phyloP scores from a whole-genome alignment of 2,329 filamentous ascomycete genomes.

The Neofusicoccum laricinum region DNA sequence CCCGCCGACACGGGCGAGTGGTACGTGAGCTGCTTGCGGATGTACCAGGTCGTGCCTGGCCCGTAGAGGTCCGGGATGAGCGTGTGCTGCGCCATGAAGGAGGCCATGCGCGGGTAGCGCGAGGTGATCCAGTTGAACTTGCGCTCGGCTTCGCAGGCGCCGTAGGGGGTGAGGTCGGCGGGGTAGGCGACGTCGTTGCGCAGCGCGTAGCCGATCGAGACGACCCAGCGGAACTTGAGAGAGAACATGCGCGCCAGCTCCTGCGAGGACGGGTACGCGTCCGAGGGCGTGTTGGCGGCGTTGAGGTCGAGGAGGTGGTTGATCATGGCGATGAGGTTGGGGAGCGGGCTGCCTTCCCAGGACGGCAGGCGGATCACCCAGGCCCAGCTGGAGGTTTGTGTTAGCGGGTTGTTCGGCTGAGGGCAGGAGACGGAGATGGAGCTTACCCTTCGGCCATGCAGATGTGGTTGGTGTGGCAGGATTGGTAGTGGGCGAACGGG shows the following conservation, averaged over 20 bases:
- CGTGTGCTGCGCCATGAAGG: neutral
- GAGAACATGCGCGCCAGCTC: neutral
- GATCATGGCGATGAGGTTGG: neutral
- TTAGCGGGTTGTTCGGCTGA: neutral
- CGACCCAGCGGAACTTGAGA: neutral
- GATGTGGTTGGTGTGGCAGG: neutral
- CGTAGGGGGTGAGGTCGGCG: neutral
- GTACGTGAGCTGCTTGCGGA: neutral
- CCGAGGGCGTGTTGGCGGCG: neutral
- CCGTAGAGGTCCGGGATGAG: neutral
- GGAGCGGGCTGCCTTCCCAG: neutral
- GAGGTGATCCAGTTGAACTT: neutral
- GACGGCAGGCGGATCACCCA: neutral
- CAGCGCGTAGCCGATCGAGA: neutral
- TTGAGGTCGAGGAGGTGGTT: conserved; percentile 1
- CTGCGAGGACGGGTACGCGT: neutral
- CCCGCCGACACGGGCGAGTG: neutral
- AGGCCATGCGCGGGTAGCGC: neutral
- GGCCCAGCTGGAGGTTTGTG: neutral
- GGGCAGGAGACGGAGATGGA: neutral
- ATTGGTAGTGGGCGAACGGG: neutral
- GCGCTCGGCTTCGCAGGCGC: neutral
- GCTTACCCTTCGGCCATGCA: neutral
- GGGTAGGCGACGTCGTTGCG: neutral
- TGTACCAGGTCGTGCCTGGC: neutral